A percentile compares a stretch with the other conserved stretches of the same genome.
Evolutionary conservation across 768 basidiomycete genomes (phyloP).

Genomic region (Mycena amicta): DNA sequence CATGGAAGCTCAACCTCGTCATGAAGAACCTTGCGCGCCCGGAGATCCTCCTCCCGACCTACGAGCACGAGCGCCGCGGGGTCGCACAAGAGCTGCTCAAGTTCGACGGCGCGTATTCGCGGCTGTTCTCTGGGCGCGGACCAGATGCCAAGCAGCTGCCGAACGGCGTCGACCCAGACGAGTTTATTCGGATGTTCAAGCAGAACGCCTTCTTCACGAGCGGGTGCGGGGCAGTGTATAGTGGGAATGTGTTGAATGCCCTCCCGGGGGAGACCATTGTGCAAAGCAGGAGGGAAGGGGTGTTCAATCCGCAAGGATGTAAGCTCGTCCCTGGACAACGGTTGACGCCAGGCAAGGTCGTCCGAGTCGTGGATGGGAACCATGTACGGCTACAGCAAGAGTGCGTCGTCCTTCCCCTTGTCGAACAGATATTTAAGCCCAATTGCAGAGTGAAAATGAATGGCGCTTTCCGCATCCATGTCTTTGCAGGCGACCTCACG

Average conservation of each 20-base stretch:
- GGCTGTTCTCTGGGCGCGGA: conserved; percentile 36
- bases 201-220: conserved; percentile 24
- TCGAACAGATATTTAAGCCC: not conserved
- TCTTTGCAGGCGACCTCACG: conserved; percentile 17
- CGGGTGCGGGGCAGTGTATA: conserved; percentile 21
- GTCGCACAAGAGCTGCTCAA: conserved; percentile 44
- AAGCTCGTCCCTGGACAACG: conserved; percentile 21
- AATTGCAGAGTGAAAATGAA: conserved; percentile 23
- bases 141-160: conserved; percentile 19
- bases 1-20: conserved; percentile 24
- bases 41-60: conserved; percentile 27
- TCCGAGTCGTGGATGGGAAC: conserved; percentile 19
- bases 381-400: conserved; percentile 21
- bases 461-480: conserved; percentile 24
- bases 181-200: conserved; percentile 25
- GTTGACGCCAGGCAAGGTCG: conserved; percentile 15
- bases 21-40: conserved; percentile 22
- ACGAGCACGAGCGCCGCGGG: conserved; percentile 41
- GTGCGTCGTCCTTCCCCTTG: conserved; percentile 4
- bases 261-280: conserved; percentile 10
- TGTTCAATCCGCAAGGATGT: conserved; percentile 16
- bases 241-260: conserved; percentile 20
- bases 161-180: conserved; percentile 18
- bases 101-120: conserved; percentile 42
- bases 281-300: not conserved